Percentiles rank a stretch among this genome's conserved stretches.
phyloP scores from a whole-genome alignment of 495 filamentous ascomycete genomes.

The Aspergillus mulundensis region DNA sequence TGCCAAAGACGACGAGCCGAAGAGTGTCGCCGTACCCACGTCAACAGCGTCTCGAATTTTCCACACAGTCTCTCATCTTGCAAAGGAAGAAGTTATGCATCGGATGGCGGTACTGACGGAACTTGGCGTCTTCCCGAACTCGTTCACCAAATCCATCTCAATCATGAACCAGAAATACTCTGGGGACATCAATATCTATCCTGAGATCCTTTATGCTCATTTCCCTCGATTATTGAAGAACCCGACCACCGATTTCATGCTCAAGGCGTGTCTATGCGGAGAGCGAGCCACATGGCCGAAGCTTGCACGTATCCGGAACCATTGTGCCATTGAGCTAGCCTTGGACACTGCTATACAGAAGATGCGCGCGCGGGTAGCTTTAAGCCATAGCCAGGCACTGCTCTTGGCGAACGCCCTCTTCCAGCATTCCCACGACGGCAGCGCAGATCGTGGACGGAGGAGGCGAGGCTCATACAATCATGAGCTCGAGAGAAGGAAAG shows the following conservation, averaged over 20 bases:
- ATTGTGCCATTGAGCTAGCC: conserved; percentile 80
- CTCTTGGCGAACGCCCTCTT: conserved; percentile 29
- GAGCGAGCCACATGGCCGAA: conserved; percentile 91
- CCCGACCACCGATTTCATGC: conserved; percentile 87
- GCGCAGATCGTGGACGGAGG: conserved; percentile 19
- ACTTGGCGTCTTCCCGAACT: conserved; percentile 75
- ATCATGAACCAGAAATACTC: conserved; percentile 87
- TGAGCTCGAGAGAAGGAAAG: conserved; percentile 26
- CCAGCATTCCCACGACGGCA: conserved; percentile 23
- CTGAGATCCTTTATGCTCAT: conserved; percentile 68
- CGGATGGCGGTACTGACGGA: conserved; percentile 79
- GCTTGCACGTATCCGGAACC: conserved; percentile 73
- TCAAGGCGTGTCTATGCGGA: conserved; percentile 66
- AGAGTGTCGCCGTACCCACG: conserved; percentile 30
- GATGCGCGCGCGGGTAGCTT: conserved; percentile 71
- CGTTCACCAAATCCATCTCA: conserved; percentile 71
- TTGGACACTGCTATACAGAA: conserved; percentile 78
- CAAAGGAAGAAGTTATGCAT: conserved; percentile 76
- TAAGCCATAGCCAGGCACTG: conserved; percentile 69
- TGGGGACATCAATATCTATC: conserved; percentile 94
- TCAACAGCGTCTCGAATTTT: conserved; percentile 55
- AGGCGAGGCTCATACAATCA: conserved; percentile 35
- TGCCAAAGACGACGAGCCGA: conserved; percentile 60
- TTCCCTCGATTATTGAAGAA: conserved; percentile 77
- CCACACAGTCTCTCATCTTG: conserved; percentile 64